Base-by-base conservation (phyloP, 768 basidiomycete species). In the Mrakia hoshinonis region DNA sequence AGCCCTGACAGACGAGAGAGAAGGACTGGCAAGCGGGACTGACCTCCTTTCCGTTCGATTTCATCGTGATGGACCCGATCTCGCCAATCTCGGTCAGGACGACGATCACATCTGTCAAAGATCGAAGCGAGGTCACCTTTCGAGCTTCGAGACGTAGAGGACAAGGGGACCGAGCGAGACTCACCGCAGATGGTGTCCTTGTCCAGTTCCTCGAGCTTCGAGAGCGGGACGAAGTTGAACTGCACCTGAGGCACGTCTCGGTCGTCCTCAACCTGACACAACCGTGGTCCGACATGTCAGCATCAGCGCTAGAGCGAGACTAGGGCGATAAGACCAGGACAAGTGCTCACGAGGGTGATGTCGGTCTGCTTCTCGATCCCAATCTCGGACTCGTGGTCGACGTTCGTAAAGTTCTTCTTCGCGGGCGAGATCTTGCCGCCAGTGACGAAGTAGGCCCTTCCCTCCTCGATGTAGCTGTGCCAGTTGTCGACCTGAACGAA, bases 361-460 rank as follows among this genome's bases (percentile, higher is more conserved):
- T 90, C 89, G 0, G 92, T 92, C 68, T 85, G 83, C 73, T 85
- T 86, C 74, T 93, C 91, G n/a, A 99, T 82, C 63, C 82, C 83
- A 73, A 99, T 85, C 78, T 98, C 94, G 76, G 97, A 98, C 77
- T 98, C 94, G 77, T 94, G 96, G 73, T 83, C 81, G 62, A 95
- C 80, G 77, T 91, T 92, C 46, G 85, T 89, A 80, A 94, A 99
- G 80, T 96, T 94, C 81, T 93, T 97, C 82, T 96, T 98, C 34
- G 94, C 95, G 15, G 97, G 86, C 76, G 91, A 91, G 77, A 98
- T 88, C 62, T 91, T 85, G 6, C 89, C 96, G 77, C 88, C 90
- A 0, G 92, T 92, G 68, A 98, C 83, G 77, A 84, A 92, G 79
- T 93, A 98, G 10, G 93, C 93, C 77, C 92, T 93, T 62, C 90